Evolutionary conservation across 495 filamentous ascomycete species (phyloP).

Genomic region (Neurospora sp.): DNA sequence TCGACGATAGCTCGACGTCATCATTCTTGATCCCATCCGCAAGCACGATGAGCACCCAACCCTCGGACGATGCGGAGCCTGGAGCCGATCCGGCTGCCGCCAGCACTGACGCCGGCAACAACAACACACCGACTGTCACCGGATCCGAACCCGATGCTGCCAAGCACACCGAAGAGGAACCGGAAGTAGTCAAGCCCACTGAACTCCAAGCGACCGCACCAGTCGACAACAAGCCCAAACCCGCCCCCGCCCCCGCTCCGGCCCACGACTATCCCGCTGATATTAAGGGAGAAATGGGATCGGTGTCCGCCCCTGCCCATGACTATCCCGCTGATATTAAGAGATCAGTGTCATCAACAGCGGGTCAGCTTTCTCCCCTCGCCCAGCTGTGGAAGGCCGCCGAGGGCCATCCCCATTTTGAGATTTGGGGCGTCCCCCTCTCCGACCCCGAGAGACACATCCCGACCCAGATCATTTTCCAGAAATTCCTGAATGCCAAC

Average conservation of each 20-base stretch:
- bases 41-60: background rate
- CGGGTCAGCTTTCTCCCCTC: slow-evolving; percentile 8
- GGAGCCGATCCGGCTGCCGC: background rate
- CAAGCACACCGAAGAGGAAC: background rate
- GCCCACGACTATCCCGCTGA: background rate
- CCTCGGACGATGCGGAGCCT: background rate
- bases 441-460: slow-evolving; percentile 46
- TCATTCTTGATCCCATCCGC: background rate
- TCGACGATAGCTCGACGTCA: background rate
- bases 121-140: background rate
- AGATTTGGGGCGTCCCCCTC: slow-evolving; percentile 70
- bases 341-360: background rate
- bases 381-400: slow-evolving; percentile 28
- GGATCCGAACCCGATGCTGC: background rate
- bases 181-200: background rate
- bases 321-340: background rate
- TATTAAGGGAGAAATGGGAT: background rate
- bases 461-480: slow-evolving; percentile 69
- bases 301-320: too few relatives aligned
- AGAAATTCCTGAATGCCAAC: slow-evolving; percentile 89
- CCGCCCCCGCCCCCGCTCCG: background rate
- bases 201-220: background rate
- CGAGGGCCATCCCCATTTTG: slow-evolving; percentile 37
- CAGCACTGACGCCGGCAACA: background rate
- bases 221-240: background rate